Conservation (phyloP, 192 early-diverging fungal genomes). For the Ramicandelaber brevisporus region DNA sequence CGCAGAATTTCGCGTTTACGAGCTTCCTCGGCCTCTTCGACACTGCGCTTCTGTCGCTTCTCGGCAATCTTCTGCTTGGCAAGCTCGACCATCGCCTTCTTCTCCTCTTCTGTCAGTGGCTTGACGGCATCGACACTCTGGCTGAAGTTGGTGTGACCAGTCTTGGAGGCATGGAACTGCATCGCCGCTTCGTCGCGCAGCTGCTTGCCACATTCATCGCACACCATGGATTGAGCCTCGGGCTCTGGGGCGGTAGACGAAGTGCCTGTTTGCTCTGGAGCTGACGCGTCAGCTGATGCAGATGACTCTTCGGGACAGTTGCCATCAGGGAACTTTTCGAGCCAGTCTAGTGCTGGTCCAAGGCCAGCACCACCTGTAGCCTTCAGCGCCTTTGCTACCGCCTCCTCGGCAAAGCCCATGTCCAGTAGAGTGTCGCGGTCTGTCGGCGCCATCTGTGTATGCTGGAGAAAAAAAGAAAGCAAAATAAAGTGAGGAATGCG, state of each 20-base stretch:
- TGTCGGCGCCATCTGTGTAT: too few species aligned
- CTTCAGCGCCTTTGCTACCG: constrained; percentile 11
- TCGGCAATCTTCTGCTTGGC: constrained; percentile 23
- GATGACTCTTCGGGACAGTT: constrained; percentile 5
- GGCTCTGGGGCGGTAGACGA: background rate
- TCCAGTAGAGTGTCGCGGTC: too few species aligned
- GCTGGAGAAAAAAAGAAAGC: too few species aligned
- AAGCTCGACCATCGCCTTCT: constrained; percentile 29
- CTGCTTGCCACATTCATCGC: constrained; percentile 43
- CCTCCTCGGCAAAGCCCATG: too few species aligned
- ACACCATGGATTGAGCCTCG: constrained; percentile 13
- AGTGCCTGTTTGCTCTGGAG: background rate
- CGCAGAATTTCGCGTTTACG: constrained; percentile 24
- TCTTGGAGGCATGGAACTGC: constrained; percentile 36
- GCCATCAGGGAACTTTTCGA: constrained; percentile 9
- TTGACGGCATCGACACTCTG: constrained; percentile 36
- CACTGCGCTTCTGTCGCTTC: constrained; percentile 23
- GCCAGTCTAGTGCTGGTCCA: constrained; percentile 17
- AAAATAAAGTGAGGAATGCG: too few species aligned
- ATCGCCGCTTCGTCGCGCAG: constrained; percentile 25
- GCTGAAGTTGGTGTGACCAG: constrained; percentile 33
- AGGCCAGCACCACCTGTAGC: constrained; percentile 13
- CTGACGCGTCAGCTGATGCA: background rate
- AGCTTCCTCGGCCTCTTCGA: constrained; percentile 26
- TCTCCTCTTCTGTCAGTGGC: constrained; percentile 49